These are phyloP conservation scores for Saccharomyces paradoxus DNA, from an alignment of 805 yeast genomes.

Conservation along the genomic window DNA sequence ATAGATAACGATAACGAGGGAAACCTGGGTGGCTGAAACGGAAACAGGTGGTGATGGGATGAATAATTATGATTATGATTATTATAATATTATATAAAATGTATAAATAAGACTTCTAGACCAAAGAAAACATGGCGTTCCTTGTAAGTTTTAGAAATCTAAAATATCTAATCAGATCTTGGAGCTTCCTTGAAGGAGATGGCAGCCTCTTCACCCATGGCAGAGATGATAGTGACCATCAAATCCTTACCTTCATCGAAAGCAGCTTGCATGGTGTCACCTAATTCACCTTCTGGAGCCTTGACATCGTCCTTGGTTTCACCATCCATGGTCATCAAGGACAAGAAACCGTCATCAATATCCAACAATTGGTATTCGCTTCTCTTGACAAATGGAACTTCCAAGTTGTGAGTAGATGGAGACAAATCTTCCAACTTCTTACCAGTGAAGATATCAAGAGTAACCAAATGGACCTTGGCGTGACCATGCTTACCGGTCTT, in stretches of 20 bases:
- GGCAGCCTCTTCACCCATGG: constrained; percentile 99
- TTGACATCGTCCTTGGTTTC: constrained; percentile 98
- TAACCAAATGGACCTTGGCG: constrained; percentile 99
- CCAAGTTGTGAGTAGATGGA: constrained; percentile 99
- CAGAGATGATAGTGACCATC: constrained; percentile 90
- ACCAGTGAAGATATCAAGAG: constrained; percentile 96
- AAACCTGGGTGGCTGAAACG: too few relatives aligned
- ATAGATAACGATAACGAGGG: neutral
- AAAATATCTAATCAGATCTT: constrained; percentile 37
- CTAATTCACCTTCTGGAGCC: constrained; percentile 96
- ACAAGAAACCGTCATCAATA: constrained; percentile 96
- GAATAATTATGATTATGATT: neutral
- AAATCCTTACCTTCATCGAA: constrained; percentile 98
- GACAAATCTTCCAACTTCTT: constrained; percentile 99
- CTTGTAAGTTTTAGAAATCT: neutral
- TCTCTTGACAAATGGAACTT: constrained; percentile 96
- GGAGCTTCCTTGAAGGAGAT: constrained; percentile 98
- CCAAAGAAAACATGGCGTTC: neutral
- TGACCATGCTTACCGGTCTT: constrained; percentile 99
- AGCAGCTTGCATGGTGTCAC: constrained; percentile 84
- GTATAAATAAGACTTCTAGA: neutral
- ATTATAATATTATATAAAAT: neutral
- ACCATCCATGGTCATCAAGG: constrained; percentile 95
- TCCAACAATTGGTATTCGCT: constrained; percentile 94
- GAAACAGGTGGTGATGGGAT: neutral